Evolutionary conservation across 2,329 filamentous ascomycete species (phyloP).

Genomic region (Magnaporthiopsis poae): DNA sequence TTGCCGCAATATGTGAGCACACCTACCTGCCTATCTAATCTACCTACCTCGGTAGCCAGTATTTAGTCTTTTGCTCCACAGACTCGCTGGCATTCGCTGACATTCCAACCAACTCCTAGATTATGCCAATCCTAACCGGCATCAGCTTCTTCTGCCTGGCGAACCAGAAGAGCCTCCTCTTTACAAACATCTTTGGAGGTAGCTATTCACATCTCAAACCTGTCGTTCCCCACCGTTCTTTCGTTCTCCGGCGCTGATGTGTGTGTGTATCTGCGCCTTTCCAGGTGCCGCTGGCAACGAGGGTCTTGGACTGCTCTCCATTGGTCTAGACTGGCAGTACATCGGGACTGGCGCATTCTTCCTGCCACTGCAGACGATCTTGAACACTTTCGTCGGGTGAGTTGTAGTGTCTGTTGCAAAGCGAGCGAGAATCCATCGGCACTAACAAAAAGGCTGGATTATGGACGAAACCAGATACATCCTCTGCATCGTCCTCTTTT

Average conservation of each 20-base stretch:
- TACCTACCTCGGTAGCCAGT: no score
- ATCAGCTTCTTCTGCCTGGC: conserved; percentile 36
- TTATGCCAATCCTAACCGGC: conserved; percentile 31
- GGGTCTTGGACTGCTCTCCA: conserved; percentile 29
- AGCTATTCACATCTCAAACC: no score
- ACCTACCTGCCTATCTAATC: no score
- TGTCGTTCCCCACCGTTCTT: no score
- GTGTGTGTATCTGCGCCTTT: no score
- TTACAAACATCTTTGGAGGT: conserved; percentile 26
- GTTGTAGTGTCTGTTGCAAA: neutral
- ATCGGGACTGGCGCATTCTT: conserved; percentile 28
- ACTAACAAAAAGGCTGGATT: no score
- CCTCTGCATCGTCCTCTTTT: conserved; percentile 26
- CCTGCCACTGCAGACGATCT: conserved; percentile 27
- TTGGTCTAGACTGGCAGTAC: conserved; percentile 36
- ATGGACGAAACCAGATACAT: conserved; percentile 15
- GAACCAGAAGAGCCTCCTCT: conserved; percentile 28
- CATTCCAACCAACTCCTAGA: conserved; percentile 8
- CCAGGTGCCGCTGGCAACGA: conserved; percentile 26
- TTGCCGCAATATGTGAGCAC: conserved; percentile 30
- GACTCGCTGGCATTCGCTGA: neutral
- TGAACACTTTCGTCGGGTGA: conserved; percentile 28
- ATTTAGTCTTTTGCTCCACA: no score
- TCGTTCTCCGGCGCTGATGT: no score
- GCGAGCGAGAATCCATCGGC: no score